Base-by-base conservation (phyloP, 371 early-diverging fungal species). In the Fennellomyces sp. region DNA sequence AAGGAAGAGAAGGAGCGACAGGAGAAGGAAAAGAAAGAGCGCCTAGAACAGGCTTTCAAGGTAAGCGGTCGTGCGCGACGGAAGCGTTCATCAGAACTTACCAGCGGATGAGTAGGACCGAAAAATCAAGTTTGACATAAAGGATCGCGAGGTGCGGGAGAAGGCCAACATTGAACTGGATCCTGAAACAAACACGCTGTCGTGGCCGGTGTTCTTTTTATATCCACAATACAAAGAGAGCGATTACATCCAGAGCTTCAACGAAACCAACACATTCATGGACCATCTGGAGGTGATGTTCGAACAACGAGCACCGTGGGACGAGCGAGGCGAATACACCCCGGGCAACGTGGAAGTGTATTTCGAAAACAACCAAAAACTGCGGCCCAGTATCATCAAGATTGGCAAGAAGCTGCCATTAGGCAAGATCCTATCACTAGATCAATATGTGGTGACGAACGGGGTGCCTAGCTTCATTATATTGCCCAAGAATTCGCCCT, bases 161-260 rank as follows among this genome's bases (percentile, higher is more conserved):
- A 60, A 72, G 56, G 72, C 80, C 48, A 81, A 81, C 58, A 92
- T 95, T 30, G 77, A 76, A 30, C 70, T 90, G 33, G 91, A 94
- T 61, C 64, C 74, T 10, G 80, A 78, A 26, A 72, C 84, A 1
- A 83, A 87, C 26, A 82, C 83, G 21, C 69, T 98, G 28, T 78
- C 86, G 12, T 90, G 92, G 84, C 97, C 98, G 0, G 94, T 93
- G 1, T 83, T 94, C 56, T 94, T 98, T 61, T 70, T 97, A 72
- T 98, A 98, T 73, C 98, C 98, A 3, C 97, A 97, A 70, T 82
- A 88, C 69, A 88, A 89, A 61, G 90, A 97, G 66, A 91, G 92
- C 4, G 98, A 98, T 69, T 87, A 94, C 60, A 92, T 98, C 52
- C 85, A 89, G 59, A 75, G 82, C 23, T 95, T 94, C 65, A 81